Percentiles rank a stretch among this genome's conserved stretches.
Evolutionary conservation across 495 filamentous ascomycete genomes (phyloP).

Genomic region (Aspergillus taichungensis): DNA sequence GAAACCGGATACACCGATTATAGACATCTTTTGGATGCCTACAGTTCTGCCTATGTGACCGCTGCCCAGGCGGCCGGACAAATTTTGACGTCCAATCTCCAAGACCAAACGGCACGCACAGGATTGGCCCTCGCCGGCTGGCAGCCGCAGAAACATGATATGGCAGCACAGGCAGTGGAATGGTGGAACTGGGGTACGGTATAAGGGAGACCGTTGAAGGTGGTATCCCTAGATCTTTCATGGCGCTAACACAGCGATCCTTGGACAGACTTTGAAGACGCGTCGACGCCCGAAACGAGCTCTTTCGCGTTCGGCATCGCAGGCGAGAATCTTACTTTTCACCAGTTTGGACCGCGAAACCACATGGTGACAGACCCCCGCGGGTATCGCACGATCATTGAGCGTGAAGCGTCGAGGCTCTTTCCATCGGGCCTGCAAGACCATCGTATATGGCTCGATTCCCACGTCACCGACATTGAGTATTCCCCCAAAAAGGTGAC

Average conservation of each 20-base stretch:
- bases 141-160: constrained; percentile 49
- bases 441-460: constrained; percentile 48
- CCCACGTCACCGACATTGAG: constrained; percentile 46
- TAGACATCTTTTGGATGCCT: constrained; percentile 40
- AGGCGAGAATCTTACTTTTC: constrained; percentile 39
- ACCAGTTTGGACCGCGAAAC: constrained; percentile 48
- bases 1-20: constrained; percentile 46
- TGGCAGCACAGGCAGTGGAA: constrained; percentile 51
- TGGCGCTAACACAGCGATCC: constrained; percentile 11
- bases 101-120: constrained; percentile 53
- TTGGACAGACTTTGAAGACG: constrained; percentile 47
- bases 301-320: constrained; percentile 37
- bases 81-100: constrained; percentile 49
- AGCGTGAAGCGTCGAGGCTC: constrained; percentile 54
- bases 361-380: constrained; percentile 59
- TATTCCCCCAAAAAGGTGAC: constrained; percentile 48
- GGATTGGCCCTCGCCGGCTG: constrained; percentile 55
- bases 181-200: constrained; percentile 50
- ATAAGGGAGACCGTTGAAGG: not conserved
- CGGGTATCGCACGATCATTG: constrained; percentile 57
- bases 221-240: too few relatives aligned
- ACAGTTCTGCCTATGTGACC: constrained; percentile 38
- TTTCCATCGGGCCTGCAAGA: constrained; percentile 35
- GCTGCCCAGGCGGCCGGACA: constrained; percentile 49
- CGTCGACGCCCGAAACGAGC: constrained; percentile 38